Evolutionary conservation across 1,139 yeast genomes (phyloP).

Genomic region (Protomyces arabidopsidicola): DNA sequence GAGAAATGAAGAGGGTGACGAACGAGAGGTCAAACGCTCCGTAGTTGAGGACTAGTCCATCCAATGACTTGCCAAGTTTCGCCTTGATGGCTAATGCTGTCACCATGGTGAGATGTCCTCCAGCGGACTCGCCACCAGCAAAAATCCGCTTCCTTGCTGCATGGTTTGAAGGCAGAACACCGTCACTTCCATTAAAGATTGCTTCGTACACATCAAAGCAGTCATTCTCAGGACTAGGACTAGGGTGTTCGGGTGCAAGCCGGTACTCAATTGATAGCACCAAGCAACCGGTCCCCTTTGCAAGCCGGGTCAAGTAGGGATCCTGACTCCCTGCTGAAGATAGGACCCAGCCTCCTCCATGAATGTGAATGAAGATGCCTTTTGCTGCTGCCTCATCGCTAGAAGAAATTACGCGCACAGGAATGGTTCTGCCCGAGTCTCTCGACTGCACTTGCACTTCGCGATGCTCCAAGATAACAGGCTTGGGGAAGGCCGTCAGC

Average conservation of each 20-base stretch:
- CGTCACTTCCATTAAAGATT: neutral
- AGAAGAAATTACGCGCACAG: neutral
- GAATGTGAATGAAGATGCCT: slow-evolving; percentile 8
- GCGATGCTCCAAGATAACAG: neutral
- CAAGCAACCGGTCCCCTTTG: neutral
- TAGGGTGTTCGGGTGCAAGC: slow-evolving; percentile 11
- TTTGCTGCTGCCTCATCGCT: neutral
- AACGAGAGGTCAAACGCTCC: slow-evolving; percentile 3
- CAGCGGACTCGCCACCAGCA: slow-evolving; percentile 9
- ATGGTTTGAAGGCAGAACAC: neutral
- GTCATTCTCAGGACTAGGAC: slow-evolving; percentile 5
- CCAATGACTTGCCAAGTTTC: neutral
- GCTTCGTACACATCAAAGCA: slow-evolving; percentile 5
- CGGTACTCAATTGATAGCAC: slow-evolving; percentile 4
- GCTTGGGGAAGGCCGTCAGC: slow-evolving; percentile 14
- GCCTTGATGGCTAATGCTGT: neutral
- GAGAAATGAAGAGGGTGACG: neutral
- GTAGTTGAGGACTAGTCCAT: neutral
- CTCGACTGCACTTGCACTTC: slow-evolving; percentile 1
- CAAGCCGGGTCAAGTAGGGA: neutral
- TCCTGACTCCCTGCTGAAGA: neutral
- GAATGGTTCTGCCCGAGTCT: neutral
- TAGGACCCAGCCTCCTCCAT: slow-evolving; percentile 16
- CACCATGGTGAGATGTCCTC: slow-evolving; percentile 2
- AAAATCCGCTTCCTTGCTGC: neutral